Evolutionary conservation across 108 stramenopile genomes (phyloP), one percentile per base, ranked within the genome.

Genomic region (Nitzschia sp.): DNA sequence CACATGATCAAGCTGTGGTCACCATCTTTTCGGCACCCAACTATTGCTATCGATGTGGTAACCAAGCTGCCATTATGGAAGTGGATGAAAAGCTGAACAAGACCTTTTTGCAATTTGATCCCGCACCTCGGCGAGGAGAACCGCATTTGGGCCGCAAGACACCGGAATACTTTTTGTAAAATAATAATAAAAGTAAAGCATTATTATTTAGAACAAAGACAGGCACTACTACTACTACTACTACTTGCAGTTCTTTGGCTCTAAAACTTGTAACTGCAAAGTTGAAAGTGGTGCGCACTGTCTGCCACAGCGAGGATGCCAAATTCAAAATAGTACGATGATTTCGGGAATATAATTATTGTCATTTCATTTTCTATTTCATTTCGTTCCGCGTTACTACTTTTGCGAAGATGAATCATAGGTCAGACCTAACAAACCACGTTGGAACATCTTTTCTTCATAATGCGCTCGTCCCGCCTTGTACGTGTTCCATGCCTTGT

Each of bases 21-120:
- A 99, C 98, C 2, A 94, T 99, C 32, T 99, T 97, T 71, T 90
- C 88, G 46, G 98, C 98, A 15, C 98, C 98, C 54, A 99, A 99
- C 78, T 99, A 99, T 77, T 99, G 98, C 75, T 98, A 99, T 79
- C 84, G 97, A 32, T 98, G 97, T 76, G 98, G 98, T 15, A 99
- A 99, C 78, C 95, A 97, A 73, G 98, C 97, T 1, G 98, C 97
- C 25, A 98, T 99, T 52, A 96, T 99, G 95, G 97, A 98, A 72
- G 96, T 98, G 17, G 97, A 96, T 72, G 98, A 98, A 64, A 59
- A 73, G 23, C 59, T 96, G 53, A 73, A 96, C 29, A 95, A 91
- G 67, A 81, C 79, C 31, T 98, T 97, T 86, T 78, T 91, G 63
- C 94, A 91, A 64, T 95, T 97, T 74, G 98, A 98, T 79, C 97